Evolutionary conservation across 371 early-diverging fungal genomes (phyloP).

Genomic region (Mortierella sp.): DNA sequence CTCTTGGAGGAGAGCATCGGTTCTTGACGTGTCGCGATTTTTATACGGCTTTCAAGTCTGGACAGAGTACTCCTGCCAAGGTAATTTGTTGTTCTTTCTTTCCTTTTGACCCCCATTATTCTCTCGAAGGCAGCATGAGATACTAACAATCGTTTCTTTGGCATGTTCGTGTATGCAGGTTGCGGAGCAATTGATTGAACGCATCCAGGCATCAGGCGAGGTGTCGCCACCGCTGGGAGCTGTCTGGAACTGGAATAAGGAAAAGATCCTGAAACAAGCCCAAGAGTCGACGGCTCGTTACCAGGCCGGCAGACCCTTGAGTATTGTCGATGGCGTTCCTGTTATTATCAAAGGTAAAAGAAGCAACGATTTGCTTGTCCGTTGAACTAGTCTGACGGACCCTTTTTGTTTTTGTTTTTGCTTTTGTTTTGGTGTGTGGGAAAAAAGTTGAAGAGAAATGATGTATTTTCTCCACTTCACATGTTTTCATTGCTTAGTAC

Average conservation of each 20-base stretch:
- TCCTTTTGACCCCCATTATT: not conserved
- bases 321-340: slow-evolving; percentile 79
- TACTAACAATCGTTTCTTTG: not conserved
- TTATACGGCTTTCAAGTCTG: slow-evolving; percentile 56
- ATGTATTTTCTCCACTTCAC: not conserved
- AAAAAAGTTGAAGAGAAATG: not conserved
- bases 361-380: not conserved
- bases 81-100: not conserved
- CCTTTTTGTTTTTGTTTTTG: not conserved
- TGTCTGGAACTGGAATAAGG: slow-evolving; percentile 55
- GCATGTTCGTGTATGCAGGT: slow-evolving; percentile 33
- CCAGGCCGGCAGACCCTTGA: slow-evolving; percentile 62
- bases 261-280: slow-evolving; percentile 69
- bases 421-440: not conserved
- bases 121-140: not conserved
- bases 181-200: slow-evolving; percentile 47
- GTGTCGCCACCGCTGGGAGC: slow-evolving; percentile 61
- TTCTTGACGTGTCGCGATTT: slow-evolving; percentile 56
- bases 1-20: not conserved
- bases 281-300: slow-evolving; percentile 71
- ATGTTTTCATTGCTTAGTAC: not conserved
- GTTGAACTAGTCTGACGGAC: not conserved
- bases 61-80: slow-evolving; percentile 39
- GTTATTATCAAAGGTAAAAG: slow-evolving; percentile 66
- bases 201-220: slow-evolving; percentile 44